Conservation (phyloP, 352 stramenopile species). For the Pythium volutum region DNA sequence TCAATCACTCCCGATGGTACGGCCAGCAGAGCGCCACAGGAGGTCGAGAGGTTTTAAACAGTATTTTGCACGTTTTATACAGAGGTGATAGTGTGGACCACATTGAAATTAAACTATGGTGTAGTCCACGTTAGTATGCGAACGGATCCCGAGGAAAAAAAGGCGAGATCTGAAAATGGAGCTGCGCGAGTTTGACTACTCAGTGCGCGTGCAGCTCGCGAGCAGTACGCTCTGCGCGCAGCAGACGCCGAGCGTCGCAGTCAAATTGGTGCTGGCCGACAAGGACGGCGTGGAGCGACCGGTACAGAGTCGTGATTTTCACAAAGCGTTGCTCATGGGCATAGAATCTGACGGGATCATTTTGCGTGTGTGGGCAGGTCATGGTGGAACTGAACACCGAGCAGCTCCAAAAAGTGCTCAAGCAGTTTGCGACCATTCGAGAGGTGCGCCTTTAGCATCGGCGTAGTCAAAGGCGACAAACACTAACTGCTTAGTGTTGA, state of each 20-base stretch:
- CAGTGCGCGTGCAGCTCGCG: conserved; percentile 58
- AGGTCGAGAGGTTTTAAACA: conserved; percentile 19
- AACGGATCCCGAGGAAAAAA: neutral
- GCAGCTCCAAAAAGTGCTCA: conserved; percentile 22
- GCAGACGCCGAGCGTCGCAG: conserved; percentile 34
- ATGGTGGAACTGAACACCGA: conserved; percentile 25
- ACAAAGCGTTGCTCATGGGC: too few relatives aligned
- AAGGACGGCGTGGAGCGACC: conserved; percentile 15
- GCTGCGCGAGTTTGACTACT: conserved; percentile 73
- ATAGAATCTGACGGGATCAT: neutral
- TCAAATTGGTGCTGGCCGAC: conserved; percentile 52
- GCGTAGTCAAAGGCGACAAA: neutral
- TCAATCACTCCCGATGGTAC: conserved; percentile 19
- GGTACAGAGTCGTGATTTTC: conserved; percentile 19
- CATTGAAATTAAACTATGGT: neutral
- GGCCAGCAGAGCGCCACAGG: conserved; percentile 11
- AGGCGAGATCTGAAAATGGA: neutral
- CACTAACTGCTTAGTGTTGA: neutral
- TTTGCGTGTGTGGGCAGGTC: conserved; percentile 7
- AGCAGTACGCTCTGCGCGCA: conserved; percentile 53
- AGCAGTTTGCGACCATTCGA: conserved; percentile 21
- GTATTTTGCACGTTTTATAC: conserved; percentile 2
- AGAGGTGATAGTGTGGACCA: conserved; percentile 12
- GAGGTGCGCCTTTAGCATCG: conserved; percentile 6
- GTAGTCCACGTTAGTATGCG: conserved; percentile 17